Percentiles rank a stretch among this genome's conserved stretches.
These are phyloP conservation scores for Plasmodium cynomolgi DNA, from an alignment of 169 alveolate genomes.

Conservation along the genomic window DNA sequence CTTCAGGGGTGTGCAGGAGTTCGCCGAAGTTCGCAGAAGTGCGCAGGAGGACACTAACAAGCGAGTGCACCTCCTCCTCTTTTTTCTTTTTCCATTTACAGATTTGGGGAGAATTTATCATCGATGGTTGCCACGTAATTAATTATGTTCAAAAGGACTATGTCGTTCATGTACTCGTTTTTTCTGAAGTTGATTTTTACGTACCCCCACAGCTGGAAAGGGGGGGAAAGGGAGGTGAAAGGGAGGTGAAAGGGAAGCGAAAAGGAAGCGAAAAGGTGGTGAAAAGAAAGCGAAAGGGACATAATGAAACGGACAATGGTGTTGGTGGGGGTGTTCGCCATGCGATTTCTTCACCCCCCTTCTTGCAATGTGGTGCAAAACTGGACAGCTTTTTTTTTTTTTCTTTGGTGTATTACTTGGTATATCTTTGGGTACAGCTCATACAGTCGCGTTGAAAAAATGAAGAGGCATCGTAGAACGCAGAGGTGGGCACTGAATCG, in stretches of 20 bases:
- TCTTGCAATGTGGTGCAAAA: neutral
- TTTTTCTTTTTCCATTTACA: neutral
- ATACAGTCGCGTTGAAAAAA: conserved; percentile 39
- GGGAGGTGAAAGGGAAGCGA: no score
- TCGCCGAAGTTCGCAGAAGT: no score
- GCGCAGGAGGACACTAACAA: neutral
- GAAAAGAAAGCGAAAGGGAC: neutral
- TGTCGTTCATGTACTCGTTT: conserved; percentile 9
- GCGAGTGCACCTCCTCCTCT: neutral
- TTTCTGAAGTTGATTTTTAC: conserved; percentile 9
- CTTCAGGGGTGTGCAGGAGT: neutral
- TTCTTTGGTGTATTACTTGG: conserved; percentile 14
- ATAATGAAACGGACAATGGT: neutral
- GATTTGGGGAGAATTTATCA: conserved; percentile 5
- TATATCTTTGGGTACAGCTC: conserved; percentile 45
- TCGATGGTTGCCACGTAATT: conserved; percentile 46
- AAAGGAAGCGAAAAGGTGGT: no score
- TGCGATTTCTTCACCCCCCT: neutral
- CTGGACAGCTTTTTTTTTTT: neutral
- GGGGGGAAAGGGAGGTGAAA: neutral
- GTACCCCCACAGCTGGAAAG: conserved; percentile 28
- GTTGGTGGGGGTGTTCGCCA: neutral
- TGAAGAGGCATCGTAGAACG: conserved; percentile 21
- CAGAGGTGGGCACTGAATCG: conserved; percentile 38
- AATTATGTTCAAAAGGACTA: conserved; percentile 21